phyloP scores from a whole-genome alignment of 805 yeast genomes.

The Schwanniomyces pseudopolymorphus region DNA sequence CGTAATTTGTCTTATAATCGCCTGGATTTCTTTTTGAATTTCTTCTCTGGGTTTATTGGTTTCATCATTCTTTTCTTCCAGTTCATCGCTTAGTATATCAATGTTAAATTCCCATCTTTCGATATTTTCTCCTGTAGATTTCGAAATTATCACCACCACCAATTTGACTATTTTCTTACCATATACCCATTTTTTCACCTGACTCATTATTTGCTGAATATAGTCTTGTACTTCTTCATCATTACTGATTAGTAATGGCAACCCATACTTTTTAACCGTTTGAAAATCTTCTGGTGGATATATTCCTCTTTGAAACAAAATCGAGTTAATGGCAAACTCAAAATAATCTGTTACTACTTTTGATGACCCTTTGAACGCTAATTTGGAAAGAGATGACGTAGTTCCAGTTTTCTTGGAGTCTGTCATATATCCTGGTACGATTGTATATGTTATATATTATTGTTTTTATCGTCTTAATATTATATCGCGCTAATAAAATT shows the following conservation, averaged over 20 bases:
- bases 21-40: slow-evolving; percentile 75
- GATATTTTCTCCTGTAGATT: slow-evolving; percentile 62
- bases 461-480: not conserved
- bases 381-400: slow-evolving; percentile 25
- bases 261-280: slow-evolving; percentile 74
- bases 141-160: slow-evolving; percentile 70
- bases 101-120: slow-evolving; percentile 89
- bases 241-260: slow-evolving; percentile 66
- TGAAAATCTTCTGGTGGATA: slow-evolving; percentile 86
- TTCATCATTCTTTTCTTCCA: slow-evolving; percentile 10
- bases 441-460: not conserved
- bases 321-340: slow-evolving; percentile 75
- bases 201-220: slow-evolving; percentile 63
- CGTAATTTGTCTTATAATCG: slow-evolving; percentile 83
- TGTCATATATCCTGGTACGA: not conserved
- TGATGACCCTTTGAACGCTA: slow-evolving; percentile 76
- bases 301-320: slow-evolving; percentile 84
- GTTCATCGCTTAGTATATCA: slow-evolving; percentile 31
- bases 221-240: slow-evolving; percentile 78
- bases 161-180: slow-evolving; percentile 66
- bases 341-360: slow-evolving; percentile 80
- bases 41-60: slow-evolving; percentile 27
- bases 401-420: not conserved
- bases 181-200: slow-evolving; percentile 69
- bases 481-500: not conserved